These are phyloP conservation scores for Setaria italica DNA, from an alignment of 202 grass and related monocot species.

Conservation along the genomic window DNA sequence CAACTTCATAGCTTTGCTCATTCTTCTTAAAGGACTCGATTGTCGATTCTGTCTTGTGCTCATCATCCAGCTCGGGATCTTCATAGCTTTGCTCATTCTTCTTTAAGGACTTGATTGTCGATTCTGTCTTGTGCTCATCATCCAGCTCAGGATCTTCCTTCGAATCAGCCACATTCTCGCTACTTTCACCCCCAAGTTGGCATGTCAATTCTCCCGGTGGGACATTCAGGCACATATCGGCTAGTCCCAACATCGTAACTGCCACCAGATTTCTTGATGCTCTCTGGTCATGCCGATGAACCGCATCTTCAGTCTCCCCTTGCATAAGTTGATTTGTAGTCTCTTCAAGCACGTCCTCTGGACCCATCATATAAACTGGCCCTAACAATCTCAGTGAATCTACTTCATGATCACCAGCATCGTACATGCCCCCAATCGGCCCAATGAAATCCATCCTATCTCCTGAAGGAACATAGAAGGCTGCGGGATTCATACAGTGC, in stretches of 20 bases:
- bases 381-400: background rate
- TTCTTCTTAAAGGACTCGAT: background rate
- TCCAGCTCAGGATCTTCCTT: too few relatives aligned
- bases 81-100: background rate
- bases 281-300: background rate
- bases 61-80: background rate
- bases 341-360: conserved; percentile 28
- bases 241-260: conserved; percentile 48
- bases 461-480: conserved; percentile 16
- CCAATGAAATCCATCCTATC: conserved; percentile 15
- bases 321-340: background rate
- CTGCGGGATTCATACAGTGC: conserved; percentile 29
- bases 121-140: conserved; percentile 5
- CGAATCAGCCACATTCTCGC: background rate
- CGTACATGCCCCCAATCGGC: conserved; percentile 1
- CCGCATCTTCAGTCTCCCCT: background rate
- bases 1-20: conserved; percentile 13
- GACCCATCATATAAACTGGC: conserved; percentile 42
- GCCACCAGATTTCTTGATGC: conserved; percentile 28
- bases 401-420: background rate
- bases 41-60: background rate
- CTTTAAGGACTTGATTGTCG: background rate
- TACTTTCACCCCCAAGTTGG: conserved; percentile 39
- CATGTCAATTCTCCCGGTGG: conserved; percentile 52
- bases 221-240: conserved; percentile 53